Evolutionary conservation across 371 early-diverging fungal genomes (phyloP).

Genomic region (Mucor velutinosus): DNA sequence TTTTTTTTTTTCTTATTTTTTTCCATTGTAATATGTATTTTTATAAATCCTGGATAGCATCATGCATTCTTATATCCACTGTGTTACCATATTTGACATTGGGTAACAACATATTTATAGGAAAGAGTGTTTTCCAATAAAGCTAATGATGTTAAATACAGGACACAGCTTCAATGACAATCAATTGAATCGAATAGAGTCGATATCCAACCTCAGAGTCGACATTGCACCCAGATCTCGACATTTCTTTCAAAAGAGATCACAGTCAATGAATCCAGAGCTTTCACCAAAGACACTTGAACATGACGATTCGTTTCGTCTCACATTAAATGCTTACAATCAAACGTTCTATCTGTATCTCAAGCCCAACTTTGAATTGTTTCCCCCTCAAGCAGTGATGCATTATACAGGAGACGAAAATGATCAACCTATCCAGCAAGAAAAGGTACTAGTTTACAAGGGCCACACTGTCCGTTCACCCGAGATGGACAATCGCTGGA

Average conservation of each 20-base stretch:
- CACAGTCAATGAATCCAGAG: slow-evolving; percentile 5
- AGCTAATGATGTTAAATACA: background rate
- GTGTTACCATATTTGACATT: slow-evolving; percentile 8
- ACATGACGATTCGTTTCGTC: slow-evolving; percentile 8
- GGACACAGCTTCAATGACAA: background rate
- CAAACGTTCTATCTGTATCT: slow-evolving; percentile 65
- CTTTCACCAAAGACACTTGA: background rate
- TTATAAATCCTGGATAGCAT: background rate
- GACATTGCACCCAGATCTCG: slow-evolving; percentile 19
- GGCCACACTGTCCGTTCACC: slow-evolving; percentile 10
- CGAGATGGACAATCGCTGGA: background rate
- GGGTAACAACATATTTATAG: background rate
- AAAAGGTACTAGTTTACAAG: slow-evolving; percentile 8
- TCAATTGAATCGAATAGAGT: slow-evolving; percentile 6
- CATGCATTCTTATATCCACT: background rate
- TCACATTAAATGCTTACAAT: slow-evolving; percentile 21
- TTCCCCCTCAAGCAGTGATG: slow-evolving; percentile 66
- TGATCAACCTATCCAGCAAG: background rate
- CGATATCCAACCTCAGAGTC: slow-evolving; percentile 1
- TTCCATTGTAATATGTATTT: background rate
- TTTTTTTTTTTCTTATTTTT: background rate
- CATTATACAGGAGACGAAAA: background rate
- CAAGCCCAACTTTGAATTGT: slow-evolving; percentile 71
- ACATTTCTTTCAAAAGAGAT: slow-evolving; percentile 14
- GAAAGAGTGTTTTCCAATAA: background rate